Evolutionary conservation across 441 rosid species (phyloP).

Genomic region (Biscutella laevigata): DNA sequence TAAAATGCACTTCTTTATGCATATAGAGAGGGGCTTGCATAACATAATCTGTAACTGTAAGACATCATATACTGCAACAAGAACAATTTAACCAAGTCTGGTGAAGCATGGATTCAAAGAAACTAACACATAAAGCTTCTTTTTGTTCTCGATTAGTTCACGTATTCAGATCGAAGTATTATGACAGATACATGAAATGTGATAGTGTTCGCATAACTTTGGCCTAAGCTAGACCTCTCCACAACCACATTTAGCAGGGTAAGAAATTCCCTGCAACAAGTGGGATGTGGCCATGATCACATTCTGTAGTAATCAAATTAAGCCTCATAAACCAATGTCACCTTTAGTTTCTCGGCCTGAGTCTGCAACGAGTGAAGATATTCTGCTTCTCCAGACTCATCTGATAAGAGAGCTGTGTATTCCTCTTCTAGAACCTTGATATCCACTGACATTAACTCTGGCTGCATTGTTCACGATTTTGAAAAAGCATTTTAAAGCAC

Average conservation of each 20-base stretch:
- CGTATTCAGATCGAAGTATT: not conserved
- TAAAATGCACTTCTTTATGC: too few relatives aligned
- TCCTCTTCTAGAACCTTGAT: constrained; percentile 44
- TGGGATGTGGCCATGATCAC: not conserved
- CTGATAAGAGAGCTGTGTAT: constrained; percentile 41
- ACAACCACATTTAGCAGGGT: constrained; percentile 21
- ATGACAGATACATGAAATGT: not conserved
- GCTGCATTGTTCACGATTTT: constrained; percentile 27
- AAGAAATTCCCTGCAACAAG: constrained; percentile 21
- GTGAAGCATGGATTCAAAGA: not conserved
- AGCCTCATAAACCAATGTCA: constrained; percentile 15
- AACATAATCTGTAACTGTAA: too few relatives aligned
- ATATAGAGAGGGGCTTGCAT: too few relatives aligned
- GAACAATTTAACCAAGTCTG: not conserved
- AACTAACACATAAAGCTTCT: not conserved
- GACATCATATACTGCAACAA: not conserved
- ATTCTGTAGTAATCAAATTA: not conserved
- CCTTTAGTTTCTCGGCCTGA: constrained; percentile 50
- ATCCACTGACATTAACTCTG: constrained; percentile 49
- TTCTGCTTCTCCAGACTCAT: constrained; percentile 47
- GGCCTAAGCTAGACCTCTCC: constrained; percentile 18
- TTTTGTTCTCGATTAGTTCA: not conserved
- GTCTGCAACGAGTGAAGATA: constrained; percentile 39
- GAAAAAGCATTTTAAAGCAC: not conserved
- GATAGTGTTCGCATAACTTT: not conserved